Evolutionary conservation across 2,329 filamentous ascomycete genomes (phyloP).

Genomic region (Penicillium crustosum): DNA sequence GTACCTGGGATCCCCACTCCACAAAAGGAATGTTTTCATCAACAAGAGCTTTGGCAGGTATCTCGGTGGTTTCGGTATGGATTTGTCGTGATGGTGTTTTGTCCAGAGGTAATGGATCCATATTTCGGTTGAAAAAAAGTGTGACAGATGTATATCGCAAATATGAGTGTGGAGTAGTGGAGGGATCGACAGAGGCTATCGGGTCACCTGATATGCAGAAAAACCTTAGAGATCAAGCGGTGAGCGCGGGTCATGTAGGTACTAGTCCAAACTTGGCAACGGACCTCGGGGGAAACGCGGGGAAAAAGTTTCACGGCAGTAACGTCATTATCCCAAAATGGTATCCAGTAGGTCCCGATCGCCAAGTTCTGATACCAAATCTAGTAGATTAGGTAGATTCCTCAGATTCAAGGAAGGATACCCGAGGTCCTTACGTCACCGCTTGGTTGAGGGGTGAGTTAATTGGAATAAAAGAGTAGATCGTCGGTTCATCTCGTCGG

Average conservation of each 20-base stretch:
- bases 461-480: background rate
- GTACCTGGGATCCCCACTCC: constrained; percentile 9
- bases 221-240: background rate
- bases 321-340: background rate
- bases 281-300: background rate
- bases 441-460: background rate
- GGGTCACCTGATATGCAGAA: background rate
- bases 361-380: background rate
- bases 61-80: background rate
- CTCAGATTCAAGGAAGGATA: background rate
- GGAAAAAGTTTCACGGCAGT: background rate
- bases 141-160: background rate
- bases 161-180: background rate
- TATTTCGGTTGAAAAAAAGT: background rate
- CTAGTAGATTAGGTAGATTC: background rate
- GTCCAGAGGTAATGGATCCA: background rate
- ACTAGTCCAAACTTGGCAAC: background rate
- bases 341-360: background rate
- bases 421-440: background rate
- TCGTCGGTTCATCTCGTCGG: background rate
- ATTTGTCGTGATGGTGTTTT: background rate
- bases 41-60: background rate
- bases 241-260: background rate
- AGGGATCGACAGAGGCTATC: background rate
- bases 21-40: constrained; percentile 7